A percentile compares a stretch with the other conserved stretches of the same genome.
Conservation (phyloP, 208 protist genomes). For the Endotrypanum monterogeii region DNA sequence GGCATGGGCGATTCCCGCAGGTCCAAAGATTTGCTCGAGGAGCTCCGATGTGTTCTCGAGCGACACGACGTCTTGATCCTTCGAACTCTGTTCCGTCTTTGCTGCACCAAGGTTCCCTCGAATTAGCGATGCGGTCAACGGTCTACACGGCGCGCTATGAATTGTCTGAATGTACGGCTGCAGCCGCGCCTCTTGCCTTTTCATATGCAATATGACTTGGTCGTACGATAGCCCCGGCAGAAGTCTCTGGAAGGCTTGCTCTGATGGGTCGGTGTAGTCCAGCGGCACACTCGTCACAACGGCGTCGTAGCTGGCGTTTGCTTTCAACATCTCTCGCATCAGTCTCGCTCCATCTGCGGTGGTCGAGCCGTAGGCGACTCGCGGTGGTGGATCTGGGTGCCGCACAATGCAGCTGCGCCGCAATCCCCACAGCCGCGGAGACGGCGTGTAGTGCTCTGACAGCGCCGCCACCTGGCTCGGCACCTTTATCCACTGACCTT, state of each 20-base stretch:
- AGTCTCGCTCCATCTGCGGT: background rate
- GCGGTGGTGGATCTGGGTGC: constrained; percentile 5
- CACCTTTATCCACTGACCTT: constrained; percentile 67
- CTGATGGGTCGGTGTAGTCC: constrained; percentile 49
- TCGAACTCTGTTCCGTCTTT: background rate
- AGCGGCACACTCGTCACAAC: constrained; percentile 33
- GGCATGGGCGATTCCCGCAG: constrained; percentile 21
- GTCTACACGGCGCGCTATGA: constrained; percentile 2
- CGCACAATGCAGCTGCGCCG: constrained; percentile 52
- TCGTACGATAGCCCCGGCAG: constrained; percentile 41
- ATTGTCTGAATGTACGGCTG: constrained; percentile 34
- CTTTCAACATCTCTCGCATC: constrained; percentile 24
- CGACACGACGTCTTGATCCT: constrained; percentile 2
- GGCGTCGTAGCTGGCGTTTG: constrained; percentile 27
- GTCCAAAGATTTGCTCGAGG: constrained; percentile 28
- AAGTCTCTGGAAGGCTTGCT: constrained; percentile 28
- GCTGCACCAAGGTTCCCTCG: background rate
- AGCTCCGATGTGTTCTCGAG: constrained; percentile 19
- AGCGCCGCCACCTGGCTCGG: constrained; percentile 26
- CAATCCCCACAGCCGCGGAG: constrained; percentile 65
- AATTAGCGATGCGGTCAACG: background rate
- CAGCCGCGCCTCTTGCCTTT: constrained; percentile 20
- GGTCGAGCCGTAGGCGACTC: background rate
- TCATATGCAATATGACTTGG: constrained; percentile 28
- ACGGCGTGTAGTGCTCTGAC: constrained; percentile 38